Base-by-base conservation (phyloP, 2,329 filamentous ascomycete species). In the Neopestalotiopsis sp. region DNA sequence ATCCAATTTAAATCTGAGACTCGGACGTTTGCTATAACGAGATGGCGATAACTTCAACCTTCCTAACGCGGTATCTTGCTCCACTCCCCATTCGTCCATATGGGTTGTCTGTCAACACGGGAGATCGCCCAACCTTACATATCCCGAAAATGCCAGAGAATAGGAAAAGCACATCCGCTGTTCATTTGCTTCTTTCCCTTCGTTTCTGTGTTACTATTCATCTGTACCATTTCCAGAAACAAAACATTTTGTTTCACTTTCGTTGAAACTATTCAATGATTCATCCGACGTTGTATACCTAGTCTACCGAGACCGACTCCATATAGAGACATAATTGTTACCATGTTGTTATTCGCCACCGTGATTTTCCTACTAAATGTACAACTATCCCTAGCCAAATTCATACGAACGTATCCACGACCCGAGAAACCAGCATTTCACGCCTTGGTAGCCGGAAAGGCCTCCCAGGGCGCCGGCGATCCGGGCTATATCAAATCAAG, bases 401-500 rank as follows among this genome's bases (percentile, higher is more conserved):
- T 66, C 28, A 28, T n/a, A 20, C 45, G 24, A 24, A 30, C 62
- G 4, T 38, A 56, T 20, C 34, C 30, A 2, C 63, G 63, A 12
- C 63, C 63, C 10, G 42, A 66, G n/a, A 30, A 17, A n/a, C 34
- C 30, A 3, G 63, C 14, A 3, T 56, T 57, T 24, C 28, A 12
- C 52, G 20, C 28, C 10, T n/a, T 66, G 30, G 52, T 20, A 9
- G 49, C 28, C n/a, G 63, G 63, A 4, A 56, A 66, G 6, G 3
- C 63, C 4, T 57, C 20, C 28, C 14, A 38, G 3, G 63, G 63
- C 28, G 20, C 42, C 9, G 42, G 49, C 10, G 30, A 66, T 9
- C 68, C 71, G 32, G 71, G 71, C 12, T 73, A 76, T 65, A 75
- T 76, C 17, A 73, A 70, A 67, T 73, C 75, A 14, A 65, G 62